Evolutionary conservation across 2,329 filamentous ascomycete genomes (phyloP).

Genomic region (Phaeoacremonium minimum): DNA sequence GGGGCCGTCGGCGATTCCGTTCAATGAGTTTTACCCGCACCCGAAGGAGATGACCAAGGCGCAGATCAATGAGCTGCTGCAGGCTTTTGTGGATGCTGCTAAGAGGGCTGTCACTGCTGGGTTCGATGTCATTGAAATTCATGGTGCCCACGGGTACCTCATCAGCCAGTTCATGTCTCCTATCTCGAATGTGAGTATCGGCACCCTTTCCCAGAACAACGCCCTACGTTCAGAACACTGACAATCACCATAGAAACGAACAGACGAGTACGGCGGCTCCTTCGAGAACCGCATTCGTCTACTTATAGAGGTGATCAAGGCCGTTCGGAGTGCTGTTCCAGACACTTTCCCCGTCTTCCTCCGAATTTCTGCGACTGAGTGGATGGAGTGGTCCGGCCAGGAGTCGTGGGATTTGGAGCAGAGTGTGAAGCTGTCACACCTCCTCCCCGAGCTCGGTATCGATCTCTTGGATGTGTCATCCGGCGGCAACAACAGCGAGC

Average conservation of each 20-base stretch:
- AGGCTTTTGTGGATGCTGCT: slow-evolving; percentile 54
- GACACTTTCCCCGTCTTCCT: slow-evolving; percentile 51
- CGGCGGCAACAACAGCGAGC: slow-evolving; percentile 62
- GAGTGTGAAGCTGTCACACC: slow-evolving; percentile 60
- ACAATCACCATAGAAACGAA: slow-evolving; percentile 38
- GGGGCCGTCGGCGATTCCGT: slow-evolving; percentile 50
- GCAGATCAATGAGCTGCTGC: slow-evolving; percentile 64
- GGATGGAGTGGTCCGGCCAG: slow-evolving; percentile 45
- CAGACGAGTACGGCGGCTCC: slow-evolving; percentile 61
- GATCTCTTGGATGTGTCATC: slow-evolving; percentile 82
- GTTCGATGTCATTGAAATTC: slow-evolving; percentile 70
- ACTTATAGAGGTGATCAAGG: slow-evolving; percentile 47
- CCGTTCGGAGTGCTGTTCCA: slow-evolving; percentile 48
- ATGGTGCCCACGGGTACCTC: slow-evolving; percentile 63
- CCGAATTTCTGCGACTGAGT: slow-evolving; percentile 59
- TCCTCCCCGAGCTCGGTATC: slow-evolving; percentile 68
- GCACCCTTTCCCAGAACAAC: too few species aligned
- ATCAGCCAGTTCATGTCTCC: slow-evolving; percentile 61
- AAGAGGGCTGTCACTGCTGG: slow-evolving; percentile 63
- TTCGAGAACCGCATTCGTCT: slow-evolving; percentile 65
- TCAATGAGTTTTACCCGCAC: slow-evolving; percentile 52
- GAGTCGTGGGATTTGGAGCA: slow-evolving; percentile 67
- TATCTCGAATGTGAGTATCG: slow-evolving; percentile 44
- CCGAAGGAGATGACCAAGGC: slow-evolving; percentile 65
- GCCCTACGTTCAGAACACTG: background rate